A percentile compares a stretch with the other conserved stretches of the same genome.
These are phyloP conservation scores for Tolypocladium amazonense DNA, from an alignment of 2,329 filamentous ascomycete species.

Conservation along the genomic window DNA sequence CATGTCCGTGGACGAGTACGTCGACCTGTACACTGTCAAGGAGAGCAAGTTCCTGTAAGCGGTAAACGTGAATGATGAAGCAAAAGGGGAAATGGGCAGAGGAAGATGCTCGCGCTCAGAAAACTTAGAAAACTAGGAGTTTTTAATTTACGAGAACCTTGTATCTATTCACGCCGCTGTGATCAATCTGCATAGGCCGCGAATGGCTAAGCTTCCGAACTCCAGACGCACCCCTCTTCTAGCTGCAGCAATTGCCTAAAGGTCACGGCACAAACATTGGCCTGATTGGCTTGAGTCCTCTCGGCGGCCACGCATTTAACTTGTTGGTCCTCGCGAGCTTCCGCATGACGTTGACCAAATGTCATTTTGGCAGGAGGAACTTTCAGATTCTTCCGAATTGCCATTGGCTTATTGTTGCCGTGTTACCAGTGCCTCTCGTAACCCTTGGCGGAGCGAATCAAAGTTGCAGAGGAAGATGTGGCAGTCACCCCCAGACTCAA, in stretches of 20 bases:
- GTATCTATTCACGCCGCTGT: neutral
- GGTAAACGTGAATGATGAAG: neutral
- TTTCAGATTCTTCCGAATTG: neutral
- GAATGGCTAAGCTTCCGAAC: no score
- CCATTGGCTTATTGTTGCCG: neutral
- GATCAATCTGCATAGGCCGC: neutral
- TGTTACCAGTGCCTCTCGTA: neutral
- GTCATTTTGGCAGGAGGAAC: neutral
- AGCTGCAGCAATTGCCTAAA: no score
- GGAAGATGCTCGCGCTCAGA: neutral
- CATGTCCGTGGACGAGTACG: slow-evolving; percentile 83
- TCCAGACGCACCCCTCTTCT: no score
- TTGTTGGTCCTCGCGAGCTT: neutral
- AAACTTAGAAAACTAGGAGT: neutral
- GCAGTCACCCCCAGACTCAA: no score
- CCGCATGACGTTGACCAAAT: neutral
- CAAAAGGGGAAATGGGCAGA: neutral
- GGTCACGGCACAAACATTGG: no score
- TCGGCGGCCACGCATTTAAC: no score
- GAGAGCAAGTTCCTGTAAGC: slow-evolving; percentile 44
- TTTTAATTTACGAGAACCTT: neutral
- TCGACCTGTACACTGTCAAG: slow-evolving; percentile 66
- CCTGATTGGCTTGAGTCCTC: no score
- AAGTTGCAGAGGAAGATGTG: neutral
- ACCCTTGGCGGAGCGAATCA: neutral